Base-by-base conservation (phyloP, 169 alveolate genomes). In the Plasmodium adleri region DNA sequence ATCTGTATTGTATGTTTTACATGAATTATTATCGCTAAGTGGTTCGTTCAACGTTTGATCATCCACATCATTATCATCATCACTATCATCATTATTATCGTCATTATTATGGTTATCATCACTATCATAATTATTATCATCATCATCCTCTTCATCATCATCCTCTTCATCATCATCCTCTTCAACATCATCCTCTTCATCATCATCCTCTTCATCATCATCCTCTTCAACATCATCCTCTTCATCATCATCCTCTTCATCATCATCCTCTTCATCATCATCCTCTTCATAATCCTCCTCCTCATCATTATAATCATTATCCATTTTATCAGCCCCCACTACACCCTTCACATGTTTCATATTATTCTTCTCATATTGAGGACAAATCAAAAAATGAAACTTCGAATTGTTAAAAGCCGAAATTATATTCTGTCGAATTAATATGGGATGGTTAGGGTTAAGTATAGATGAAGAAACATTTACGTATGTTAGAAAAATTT, bases 361-460 rank as follows among this genome's bases (percentile, higher is more conserved):
- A 20, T 43, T 76, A 24, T 78, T 83, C 6, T 45, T 83, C 39
- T 83, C 74, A 20, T 39, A 83, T 28, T 83, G 91, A 3, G 91
- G 91, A 15, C 91, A 83, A 39, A 83, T 83, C 52, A 83, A 83
- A 22, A 67, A 83, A 54, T 58, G 71, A 15, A 83, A 43, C 17
- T 83, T 83, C n/a, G 56, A 67, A 22, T 49, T 67, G 59, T 83
- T 83, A 24, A 83, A 83, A 2, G 85, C 64, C 2, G 24, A 28
- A 68, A 83, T 83, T 13, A 83, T 45, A 12, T 59, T 83, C 32
- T 83, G 91, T 13, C 74, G 56, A 0, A 83, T 73, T 43, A 83
- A 58, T 56, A 67, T 70, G 17, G 91, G 74, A 24, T 83, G 85
- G n/a, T 43, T 67, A 3, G 91, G 91, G 24, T 83, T 67, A 43